Base-by-base conservation (phyloP, 805 yeast genomes). In the Ogataea siamensis region DNA sequence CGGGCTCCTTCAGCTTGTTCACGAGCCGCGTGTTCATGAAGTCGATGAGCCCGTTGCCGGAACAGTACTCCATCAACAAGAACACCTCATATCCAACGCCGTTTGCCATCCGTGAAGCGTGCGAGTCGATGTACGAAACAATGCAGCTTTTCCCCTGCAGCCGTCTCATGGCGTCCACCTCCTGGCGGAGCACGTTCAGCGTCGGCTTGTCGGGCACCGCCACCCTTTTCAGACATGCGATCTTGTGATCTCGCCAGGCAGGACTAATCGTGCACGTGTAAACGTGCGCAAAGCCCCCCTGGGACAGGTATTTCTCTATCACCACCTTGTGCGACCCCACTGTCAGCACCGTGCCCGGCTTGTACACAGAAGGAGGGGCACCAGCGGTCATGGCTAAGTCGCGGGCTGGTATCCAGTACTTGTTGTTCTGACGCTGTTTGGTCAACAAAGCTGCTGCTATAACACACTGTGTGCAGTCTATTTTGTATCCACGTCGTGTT, bases 131-230 rank as follows among this genome's bases (percentile, higher is more conserved):
- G 60, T 93, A 93, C 3, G 87, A 80, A 2, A 93, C 99, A 45
- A 93, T 79, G 56, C 82, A 80, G 31, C 74, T 73, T 47, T 84
- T 76, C 7, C 95, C 95, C 45, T 80, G 69, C 22, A 93, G 68
- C 18, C 95, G 70, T 62, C 87, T 85, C 98, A 93, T 91, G 9
- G 97, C 95, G 57, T 93, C 98, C 11, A 93, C 99, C 60, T 93
- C 99, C 26, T 94, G 96, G 45, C 98, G 69, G 34, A 93, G 68
- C 16, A 82, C 74, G 51, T 85, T 87, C 57, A 93, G 70, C 36
- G 83, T 84, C 53, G 79, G 75, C 62, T 93, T 93, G 57, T 83
- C 87, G 4, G 97, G 97, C 3, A 93, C 99, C 21, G 82, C 82
- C n/a, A 93, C 98, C 46, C 99, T 74, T 62, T 93, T 93, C 53